Evolutionary conservation across 352 stramenopile genomes (phyloP), one percentile per base, ranked within the genome.

Genomic region (Globisporangium lucens): DNA sequence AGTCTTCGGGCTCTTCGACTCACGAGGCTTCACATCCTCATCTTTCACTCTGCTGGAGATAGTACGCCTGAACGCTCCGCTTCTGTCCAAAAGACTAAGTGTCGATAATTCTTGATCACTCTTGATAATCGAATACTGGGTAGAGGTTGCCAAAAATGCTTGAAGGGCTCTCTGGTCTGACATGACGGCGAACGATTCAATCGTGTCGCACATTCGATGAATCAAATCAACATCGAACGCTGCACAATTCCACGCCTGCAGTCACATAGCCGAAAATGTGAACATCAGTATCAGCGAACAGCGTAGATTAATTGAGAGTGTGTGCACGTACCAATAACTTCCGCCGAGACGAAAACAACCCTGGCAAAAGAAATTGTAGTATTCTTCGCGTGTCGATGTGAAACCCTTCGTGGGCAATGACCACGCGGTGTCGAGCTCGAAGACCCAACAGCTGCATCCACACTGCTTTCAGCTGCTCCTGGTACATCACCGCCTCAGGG

Each of bases 321-420:
- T n/a, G 27, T n/a, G 27, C 35, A 56, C 80, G 53, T 80, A 95
- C 87, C 82, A 94, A 67, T 7, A 91, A 66, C 38, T 91, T 91
- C 24, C 84, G 80, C 10, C 86, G 83, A 61, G 86, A 89, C 13
- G 75, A 77, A 56, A 96, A 88, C 10, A 92, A 57, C 8, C 73
- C 80, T 60, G 88, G 86, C 22, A 86, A 69, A 10, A 88, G 56
- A 66, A 93, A 93, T n/a, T 93, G 83, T 2, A 92, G 65, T 12
- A 93, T 55, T 47, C 74, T 74, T 43, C 84, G 80, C 29, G 61
- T 70, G 33, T 91, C 82, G 15, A 87, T 49, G 4, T 76, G 63
- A 30, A 78, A 75, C 30, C 70, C 63, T 22, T 71, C 38, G n/a
- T 73, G 65, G 43, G 69, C 79, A 15, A 95, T 52, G 12, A 95